These are phyloP conservation scores for Naematelia encephala DNA, from an alignment of 768 basidiomycete genomes.

Conservation along the genomic window DNA sequence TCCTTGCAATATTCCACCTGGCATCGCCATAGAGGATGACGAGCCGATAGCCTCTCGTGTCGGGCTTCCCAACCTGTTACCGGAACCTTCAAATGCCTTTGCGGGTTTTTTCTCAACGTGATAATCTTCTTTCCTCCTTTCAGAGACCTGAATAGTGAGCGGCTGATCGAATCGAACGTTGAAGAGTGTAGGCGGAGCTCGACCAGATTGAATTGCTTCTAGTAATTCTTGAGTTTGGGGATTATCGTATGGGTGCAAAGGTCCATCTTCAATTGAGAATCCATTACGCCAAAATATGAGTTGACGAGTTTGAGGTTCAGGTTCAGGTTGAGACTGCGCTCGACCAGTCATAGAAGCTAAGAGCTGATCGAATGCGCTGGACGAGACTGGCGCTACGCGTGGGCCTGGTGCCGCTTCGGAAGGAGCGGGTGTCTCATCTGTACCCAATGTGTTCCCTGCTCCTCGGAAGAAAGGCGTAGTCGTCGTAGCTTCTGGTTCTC, in stretches of 20 bases:
- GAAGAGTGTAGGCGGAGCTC: slow-evolving; percentile 68
- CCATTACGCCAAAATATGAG: slow-evolving; percentile 93
- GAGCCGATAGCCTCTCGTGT: slow-evolving; percentile 54
- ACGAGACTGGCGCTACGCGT: slow-evolving; percentile 2
- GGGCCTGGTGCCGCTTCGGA: slow-evolving; percentile 1
- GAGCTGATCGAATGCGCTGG: slow-evolving; percentile 12
- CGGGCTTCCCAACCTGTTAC: slow-evolving; percentile 76
- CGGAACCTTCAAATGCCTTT: slow-evolving; percentile 66
- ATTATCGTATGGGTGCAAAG: slow-evolving; percentile 77
- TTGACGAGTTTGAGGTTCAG: slow-evolving; percentile 64
- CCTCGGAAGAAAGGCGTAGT: slow-evolving; percentile 57
- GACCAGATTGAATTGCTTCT: slow-evolving; percentile 76
- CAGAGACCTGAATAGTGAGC: slow-evolving; percentile 75
- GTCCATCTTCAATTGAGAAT: slow-evolving; percentile 85
- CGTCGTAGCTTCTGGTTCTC: not conserved
- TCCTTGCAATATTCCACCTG: slow-evolving; percentile 13
- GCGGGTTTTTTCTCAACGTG: slow-evolving; percentile 57
- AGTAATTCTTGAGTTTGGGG: slow-evolving; percentile 68
- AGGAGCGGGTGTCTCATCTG: slow-evolving; percentile 69
- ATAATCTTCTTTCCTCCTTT: slow-evolving; percentile 70
- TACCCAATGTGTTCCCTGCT: slow-evolving; percentile 78
- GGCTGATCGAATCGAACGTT: slow-evolving; percentile 72
- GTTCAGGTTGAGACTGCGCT: slow-evolving; percentile 48
- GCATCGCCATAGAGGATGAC: slow-evolving; percentile 10
- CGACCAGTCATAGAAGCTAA: slow-evolving; percentile 42